Evolutionary conservation across 176 grass and related monocot species (phyloP).

Genomic region (Rhipidocladum racemiflorum): DNA sequence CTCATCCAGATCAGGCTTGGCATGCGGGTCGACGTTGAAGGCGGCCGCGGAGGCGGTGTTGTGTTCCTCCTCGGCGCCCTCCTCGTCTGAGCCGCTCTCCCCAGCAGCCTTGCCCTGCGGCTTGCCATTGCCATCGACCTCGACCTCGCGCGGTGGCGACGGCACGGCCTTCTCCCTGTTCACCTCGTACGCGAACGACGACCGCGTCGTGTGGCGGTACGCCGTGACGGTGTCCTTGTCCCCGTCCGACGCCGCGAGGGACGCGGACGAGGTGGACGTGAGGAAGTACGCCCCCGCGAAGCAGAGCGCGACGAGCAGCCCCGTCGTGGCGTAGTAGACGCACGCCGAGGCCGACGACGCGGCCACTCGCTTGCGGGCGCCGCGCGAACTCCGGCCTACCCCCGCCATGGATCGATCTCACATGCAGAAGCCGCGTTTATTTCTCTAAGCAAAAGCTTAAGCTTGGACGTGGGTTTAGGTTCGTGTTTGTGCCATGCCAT

Average conservation of each 20-base stretch:
- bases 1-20: constrained; percentile 21
- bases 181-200: constrained; percentile 43
- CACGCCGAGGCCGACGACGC: constrained; percentile 43
- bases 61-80: constrained; percentile 7
- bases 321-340: constrained; percentile 78
- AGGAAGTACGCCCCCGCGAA: constrained; percentile 74
- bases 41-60: neutral
- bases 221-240: constrained; percentile 6
- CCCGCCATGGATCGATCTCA: constrained; percentile 38
- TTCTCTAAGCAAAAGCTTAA: neutral
- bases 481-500: neutral
- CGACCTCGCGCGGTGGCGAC: constrained; percentile 17
- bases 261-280: constrained; percentile 47
- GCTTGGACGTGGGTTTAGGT: constrained; percentile 15
- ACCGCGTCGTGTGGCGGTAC: constrained; percentile 42
- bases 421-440: constrained; percentile 17
- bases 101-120: neutral
- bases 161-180: neutral
- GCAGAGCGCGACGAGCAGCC: constrained; percentile 67
- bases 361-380: constrained; percentile 51
- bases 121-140: neutral
- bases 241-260: neutral
- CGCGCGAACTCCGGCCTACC: constrained; percentile 38
- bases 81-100: neutral
- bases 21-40: constrained; percentile 34